Evolutionary conservation across 108 stramenopile species (phyloP), one percentile per base, ranked within the genome.

Genomic region (Nitzschia sp.): DNA sequence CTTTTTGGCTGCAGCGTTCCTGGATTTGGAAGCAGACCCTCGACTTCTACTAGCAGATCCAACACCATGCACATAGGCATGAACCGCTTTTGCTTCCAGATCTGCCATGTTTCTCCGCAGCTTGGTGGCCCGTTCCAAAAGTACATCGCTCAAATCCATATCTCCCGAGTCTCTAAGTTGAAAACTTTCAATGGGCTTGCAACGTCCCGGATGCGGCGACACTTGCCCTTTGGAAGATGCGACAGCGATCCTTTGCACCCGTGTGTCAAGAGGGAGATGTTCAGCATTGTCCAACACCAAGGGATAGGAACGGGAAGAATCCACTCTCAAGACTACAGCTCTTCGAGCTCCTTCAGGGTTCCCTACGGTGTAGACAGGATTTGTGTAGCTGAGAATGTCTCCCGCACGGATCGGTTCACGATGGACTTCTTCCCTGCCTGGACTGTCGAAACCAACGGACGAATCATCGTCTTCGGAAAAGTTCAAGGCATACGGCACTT

Each of bases 381-480:
- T 67, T 42, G 63, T 81, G 57, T 86, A 91, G 51, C 73, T 53
- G 61, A 91, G 83, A 21, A 84, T 80, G 72, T 91, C 90, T 3
- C 86, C 85, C n/a, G 77, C 77, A 8, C 83, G 78, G 7, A 91
- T 71, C 15, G 87, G 86, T 57, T 91, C 90, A 20, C 53, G 53
- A 34, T 34, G 29, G 29, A 34, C 29, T 0, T 14, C 22, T 25
- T 56, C 8, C 24, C 24, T 20, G 10, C 53, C 29, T 51, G 51
- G 64, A 38, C 64, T 53, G 51, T 65, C 43, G 24, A 62, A 62
- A 5, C 17, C 11, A 20, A 43, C 17, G 3, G 42, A 41, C 11
- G 22, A 24, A 42, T 40, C 25, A 15, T 55, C 54, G 53, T 53
- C 66, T 8, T 12, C 40, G 2, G 37, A 21, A 61, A 71, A 53